These are phyloP conservation scores for Lumnitzera racemosa DNA, from an alignment of 345 rosid species.

Conservation along the genomic window DNA sequence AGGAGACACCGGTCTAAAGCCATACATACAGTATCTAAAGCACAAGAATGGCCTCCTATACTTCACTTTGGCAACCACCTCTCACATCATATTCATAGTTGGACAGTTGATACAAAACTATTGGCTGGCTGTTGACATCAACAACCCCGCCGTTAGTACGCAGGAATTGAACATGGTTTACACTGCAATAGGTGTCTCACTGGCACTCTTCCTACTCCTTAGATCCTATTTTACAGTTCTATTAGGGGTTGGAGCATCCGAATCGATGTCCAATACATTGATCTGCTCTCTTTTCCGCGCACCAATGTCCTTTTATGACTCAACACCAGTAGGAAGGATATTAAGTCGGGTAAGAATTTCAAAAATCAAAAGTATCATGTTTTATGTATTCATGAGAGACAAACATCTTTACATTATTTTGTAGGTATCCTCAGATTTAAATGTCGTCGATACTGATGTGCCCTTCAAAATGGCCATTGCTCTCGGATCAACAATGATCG, in stretches of 20 bases:
- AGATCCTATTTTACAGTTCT: slow-evolving; percentile 9
- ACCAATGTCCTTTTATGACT: slow-evolving; percentile 39
- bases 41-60: slow-evolving; percentile 24
- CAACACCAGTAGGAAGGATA: slow-evolving; percentile 39
- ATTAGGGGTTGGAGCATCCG: slow-evolving; percentile 20
- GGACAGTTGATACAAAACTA: slow-evolving; percentile 29
- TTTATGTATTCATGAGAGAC: neutral
- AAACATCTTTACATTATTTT: neutral
- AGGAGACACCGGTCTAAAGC: slow-evolving; percentile 24
- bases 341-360: slow-evolving; percentile 25
- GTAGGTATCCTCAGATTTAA: slow-evolving; percentile 55
- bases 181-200: slow-evolving; percentile 10
- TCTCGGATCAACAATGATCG: slow-evolving; percentile 28
- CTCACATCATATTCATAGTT: slow-evolving; percentile 15
- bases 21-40: slow-evolving; percentile 29
- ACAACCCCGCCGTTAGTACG: slow-evolving; percentile 15
- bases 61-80: slow-evolving; percentile 12
- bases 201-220: slow-evolving; percentile 20
- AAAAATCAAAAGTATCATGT: neutral
- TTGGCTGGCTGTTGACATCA: slow-evolving; percentile 30
- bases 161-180: slow-evolving; percentile 16
- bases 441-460: slow-evolving; percentile 31
- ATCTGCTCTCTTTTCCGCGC: slow-evolving; percentile 26
- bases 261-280: slow-evolving; percentile 21
- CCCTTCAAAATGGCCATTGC: slow-evolving; percentile 21